Base-by-base conservation (phyloP, 78 protist species). In the Thecamonas trahens region DNA sequence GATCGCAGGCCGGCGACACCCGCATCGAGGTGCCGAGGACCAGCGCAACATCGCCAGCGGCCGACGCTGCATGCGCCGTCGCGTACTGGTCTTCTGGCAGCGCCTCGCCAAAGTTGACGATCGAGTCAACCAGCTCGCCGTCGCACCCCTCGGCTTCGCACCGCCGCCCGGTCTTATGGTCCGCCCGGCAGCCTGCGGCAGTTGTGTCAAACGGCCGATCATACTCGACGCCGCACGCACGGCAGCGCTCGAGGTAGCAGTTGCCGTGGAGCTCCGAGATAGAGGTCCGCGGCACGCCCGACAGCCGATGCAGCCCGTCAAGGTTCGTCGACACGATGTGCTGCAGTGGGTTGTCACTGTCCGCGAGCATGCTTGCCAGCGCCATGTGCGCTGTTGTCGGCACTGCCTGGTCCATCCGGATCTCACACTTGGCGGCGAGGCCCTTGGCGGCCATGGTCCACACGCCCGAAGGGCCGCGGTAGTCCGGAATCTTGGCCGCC, bases 401-500 rank as follows among this genome's bases (percentile, higher is more conserved):
- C 47, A 13, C 47, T 13, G 6, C 6, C 47, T 42, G 22, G 47
- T 13, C 6, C 22, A 42, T 42, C 47, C 11, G 6, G 22, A 13
- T 42, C 47, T 42, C 47, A 6, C 6, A 13, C 47, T 42, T 42
- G 22, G 47, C 22, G 22, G 47, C 47, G 22, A 13, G 6, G 9
- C 72, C 61, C 9, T 34, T 8, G 24, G 44, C 32, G 49, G 47
- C 32, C 32, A 3, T 5, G 26, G 72, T 67, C 72, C 72, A 67
- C 28, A 50, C 61, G 26, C 72, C 77, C 20, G 8, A n/a, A 15
- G 69, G 77, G 8, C 77, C 77, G 31, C 77, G 55, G 31, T 42
- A 72, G 49, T 72, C 77, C 4, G 70, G 70, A 31, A 72, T 72
- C 29, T 61, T 64, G 9, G 69, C 2, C 29, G 77, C 17, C 7